phyloP scores from a whole-genome alignment of 2,329 filamentous ascomycete species.

The Metarhizium sp. region DNA sequence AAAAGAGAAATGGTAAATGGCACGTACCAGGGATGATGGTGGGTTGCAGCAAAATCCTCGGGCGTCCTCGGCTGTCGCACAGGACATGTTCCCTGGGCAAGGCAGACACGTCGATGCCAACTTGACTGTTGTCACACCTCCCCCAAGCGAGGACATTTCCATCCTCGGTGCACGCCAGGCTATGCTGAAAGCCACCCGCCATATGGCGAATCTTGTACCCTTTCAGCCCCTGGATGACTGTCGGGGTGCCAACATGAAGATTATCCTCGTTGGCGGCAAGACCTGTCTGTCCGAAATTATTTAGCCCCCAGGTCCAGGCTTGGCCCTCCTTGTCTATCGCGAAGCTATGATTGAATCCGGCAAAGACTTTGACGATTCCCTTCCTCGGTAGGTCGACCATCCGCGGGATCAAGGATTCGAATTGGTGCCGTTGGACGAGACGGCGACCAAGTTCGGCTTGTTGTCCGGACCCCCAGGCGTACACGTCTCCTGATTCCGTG shows the following conservation, averaged over 20 bases:
- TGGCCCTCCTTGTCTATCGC: constrained; percentile 55
- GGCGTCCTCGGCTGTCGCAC: constrained; percentile 3
- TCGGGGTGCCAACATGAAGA: constrained; percentile 29
- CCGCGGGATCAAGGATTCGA: constrained; percentile 36
- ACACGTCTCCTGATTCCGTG: constrained; percentile 36
- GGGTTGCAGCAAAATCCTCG: constrained; percentile 12
- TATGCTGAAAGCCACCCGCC: constrained; percentile 29
- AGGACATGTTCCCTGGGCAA: constrained; percentile 4
- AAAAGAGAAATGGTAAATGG: not conserved
- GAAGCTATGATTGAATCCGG: constrained; percentile 60
- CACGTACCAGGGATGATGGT: constrained; percentile 16
- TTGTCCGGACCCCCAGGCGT: constrained; percentile 15
- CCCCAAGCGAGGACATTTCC: constrained; percentile 37
- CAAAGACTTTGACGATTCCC: constrained; percentile 32
- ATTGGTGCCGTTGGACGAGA: constrained; percentile 38
- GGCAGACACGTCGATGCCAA: constrained; percentile 6
- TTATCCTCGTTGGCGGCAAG: constrained; percentile 42
- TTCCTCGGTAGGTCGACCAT: constrained; percentile 13
- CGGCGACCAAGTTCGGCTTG: constrained; percentile 43
- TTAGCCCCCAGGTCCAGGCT: constrained; percentile 61
- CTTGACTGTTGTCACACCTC: constrained; percentile 30
- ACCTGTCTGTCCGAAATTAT: constrained; percentile 62
- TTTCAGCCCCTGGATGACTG: constrained; percentile 37
- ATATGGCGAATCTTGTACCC: constrained; percentile 46
- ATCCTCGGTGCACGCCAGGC: constrained; percentile 32